These are phyloP conservation scores for Acaromyces ingoldii DNA, from an alignment of 1,284 basidiomycete species.

Conservation along the genomic window DNA sequence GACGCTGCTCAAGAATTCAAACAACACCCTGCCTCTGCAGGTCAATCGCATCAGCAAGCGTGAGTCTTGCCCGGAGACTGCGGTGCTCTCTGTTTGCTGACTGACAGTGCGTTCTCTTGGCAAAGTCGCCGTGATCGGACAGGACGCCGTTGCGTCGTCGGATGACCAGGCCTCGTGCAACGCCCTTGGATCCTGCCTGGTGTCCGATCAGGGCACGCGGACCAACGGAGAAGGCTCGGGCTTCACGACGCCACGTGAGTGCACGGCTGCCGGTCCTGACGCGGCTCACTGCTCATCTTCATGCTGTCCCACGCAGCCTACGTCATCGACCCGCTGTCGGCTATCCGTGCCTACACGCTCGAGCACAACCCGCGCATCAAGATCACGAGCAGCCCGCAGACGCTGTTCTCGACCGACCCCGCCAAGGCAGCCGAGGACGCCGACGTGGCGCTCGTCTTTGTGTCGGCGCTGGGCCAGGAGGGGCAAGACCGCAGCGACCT, in stretches of 20 bases:
- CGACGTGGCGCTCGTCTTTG: conserved; percentile 61
- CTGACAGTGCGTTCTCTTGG: no score
- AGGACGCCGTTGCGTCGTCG: background rate
- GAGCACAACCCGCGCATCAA: conserved; percentile 13
- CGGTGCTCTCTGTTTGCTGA: no score
- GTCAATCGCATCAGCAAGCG: no score
- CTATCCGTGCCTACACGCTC: conserved; percentile 18
- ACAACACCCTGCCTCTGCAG: background rate
- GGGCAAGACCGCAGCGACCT: conserved; percentile 69
- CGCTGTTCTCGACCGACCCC: background rate
- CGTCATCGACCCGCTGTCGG: conserved; percentile 22
- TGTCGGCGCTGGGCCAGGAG: conserved; percentile 66
- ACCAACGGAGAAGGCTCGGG: background rate
- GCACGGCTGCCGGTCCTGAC: no score
- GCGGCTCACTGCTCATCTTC: no score
- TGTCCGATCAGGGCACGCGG: background rate
- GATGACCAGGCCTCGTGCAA: background rate
- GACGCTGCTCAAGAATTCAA: conserved; percentile 35
- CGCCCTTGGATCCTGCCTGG: background rate
- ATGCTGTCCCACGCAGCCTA: conserved; percentile 16
- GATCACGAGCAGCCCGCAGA: conserved; percentile 1
- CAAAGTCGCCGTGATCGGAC: no score
- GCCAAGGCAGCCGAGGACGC: conserved; percentile 20
- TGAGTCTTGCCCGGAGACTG: no score
- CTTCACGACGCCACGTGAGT: background rate